phyloP scores from a whole-genome alignment of 108 stramenopile species.

The Bacterosira constricta region DNA sequence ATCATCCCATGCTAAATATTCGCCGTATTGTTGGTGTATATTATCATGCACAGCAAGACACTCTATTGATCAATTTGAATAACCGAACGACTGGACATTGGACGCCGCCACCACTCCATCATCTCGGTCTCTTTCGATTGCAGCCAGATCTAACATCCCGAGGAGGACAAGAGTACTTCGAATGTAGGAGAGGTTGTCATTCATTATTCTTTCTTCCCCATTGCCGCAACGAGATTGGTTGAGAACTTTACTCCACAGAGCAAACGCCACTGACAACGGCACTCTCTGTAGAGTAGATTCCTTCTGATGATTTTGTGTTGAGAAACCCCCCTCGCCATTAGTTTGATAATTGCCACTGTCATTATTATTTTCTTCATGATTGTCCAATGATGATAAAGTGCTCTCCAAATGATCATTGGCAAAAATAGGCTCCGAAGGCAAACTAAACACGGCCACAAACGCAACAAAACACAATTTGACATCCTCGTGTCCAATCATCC shows the following conservation, averaged over 20 bases:
- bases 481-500: slow-evolving; percentile 32
- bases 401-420: not conserved
- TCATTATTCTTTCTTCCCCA: not conserved
- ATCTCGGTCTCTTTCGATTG: slow-evolving; percentile 43
- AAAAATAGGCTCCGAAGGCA: slow-evolving; percentile 20
- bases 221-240: not conserved
- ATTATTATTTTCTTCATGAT: not conserved
- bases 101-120: slow-evolving; percentile 21
- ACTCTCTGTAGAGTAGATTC: slow-evolving; percentile 23
- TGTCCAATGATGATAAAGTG: too few relatives aligned
- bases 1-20: slow-evolving; percentile 39
- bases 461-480: slow-evolving; percentile 58
- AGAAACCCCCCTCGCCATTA: not conserved
- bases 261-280: slow-evolving; percentile 43
- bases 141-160: slow-evolving; percentile 43
- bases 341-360: not conserved
- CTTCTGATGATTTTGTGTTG: not conserved
- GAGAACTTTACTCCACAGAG: slow-evolving; percentile 49
- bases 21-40: slow-evolving; percentile 58
- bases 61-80: slow-evolving; percentile 34
- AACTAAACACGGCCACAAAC: slow-evolving; percentile 48
- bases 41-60: slow-evolving; percentile 46
- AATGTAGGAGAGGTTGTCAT: slow-evolving; percentile 39
- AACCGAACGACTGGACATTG: not conserved
- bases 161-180: slow-evolving; percentile 51